Percentiles rank a stretch among this genome's conserved stretches.
These are phyloP conservation scores for Akanthomyces dipterigenus DNA, from an alignment of 2,329 filamentous ascomycete genomes.

Conservation along the genomic window DNA sequence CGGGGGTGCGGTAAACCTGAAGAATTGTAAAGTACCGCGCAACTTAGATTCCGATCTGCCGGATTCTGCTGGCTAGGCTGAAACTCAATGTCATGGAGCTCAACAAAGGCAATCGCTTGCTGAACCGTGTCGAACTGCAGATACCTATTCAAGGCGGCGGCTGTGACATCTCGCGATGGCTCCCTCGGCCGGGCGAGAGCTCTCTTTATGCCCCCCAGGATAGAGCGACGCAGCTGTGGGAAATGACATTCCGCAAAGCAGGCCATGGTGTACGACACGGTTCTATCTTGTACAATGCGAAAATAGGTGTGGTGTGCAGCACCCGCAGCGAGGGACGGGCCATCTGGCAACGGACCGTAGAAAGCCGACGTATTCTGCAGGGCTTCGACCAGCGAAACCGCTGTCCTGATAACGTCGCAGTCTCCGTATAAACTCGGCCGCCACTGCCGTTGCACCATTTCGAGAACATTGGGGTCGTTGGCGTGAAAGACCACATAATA, in stretches of 20 bases:
- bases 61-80: conserved; percentile 28
- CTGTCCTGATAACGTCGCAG: conserved; percentile 53
- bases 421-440: conserved; percentile 46
- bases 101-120: conserved; percentile 59
- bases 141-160: conserved; percentile 47
- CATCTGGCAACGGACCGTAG: conserved; percentile 50
- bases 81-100: conserved; percentile 50
- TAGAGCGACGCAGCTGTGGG: conserved; percentile 50
- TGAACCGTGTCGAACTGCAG: conserved; percentile 61
- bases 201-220: conserved; percentile 48
- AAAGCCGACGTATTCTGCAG: conserved; percentile 51
- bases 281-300: conserved; percentile 47
- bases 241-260: conserved; percentile 65
- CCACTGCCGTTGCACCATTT: conserved; percentile 50
- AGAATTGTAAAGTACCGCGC: conserved; percentile 39
- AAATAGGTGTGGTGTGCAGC: conserved; percentile 50
- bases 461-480: conserved; percentile 49
- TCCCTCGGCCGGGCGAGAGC: conserved; percentile 51
- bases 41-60: conserved; percentile 29
- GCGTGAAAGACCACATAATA: conserved; percentile 59
- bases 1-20: conserved; percentile 40
- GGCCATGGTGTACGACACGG: conserved; percentile 62
- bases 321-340: conserved; percentile 41
- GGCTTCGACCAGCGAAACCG: conserved; percentile 52
- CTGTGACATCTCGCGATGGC: conserved; percentile 53